A percentile compares a stretch with the other conserved stretches of the same genome.
Evolutionary conservation across 2,329 filamentous ascomycete genomes (phyloP).

Genomic region (Pseudocercospora vitis): DNA sequence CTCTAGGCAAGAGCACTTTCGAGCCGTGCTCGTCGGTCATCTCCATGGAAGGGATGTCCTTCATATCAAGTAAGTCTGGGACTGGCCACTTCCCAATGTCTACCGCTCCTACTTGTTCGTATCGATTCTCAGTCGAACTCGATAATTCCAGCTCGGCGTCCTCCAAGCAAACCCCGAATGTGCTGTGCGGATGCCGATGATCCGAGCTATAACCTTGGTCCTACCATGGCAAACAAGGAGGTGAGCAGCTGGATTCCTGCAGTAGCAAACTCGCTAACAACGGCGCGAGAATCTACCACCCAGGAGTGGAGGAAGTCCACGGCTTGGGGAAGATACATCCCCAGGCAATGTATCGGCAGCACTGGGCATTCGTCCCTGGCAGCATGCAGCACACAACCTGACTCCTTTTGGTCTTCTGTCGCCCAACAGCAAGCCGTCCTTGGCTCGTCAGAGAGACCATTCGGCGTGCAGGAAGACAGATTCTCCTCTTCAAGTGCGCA

Average conservation of each 20-base stretch:
- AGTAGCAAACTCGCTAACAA: constrained; percentile 6
- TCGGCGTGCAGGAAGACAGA: constrained; percentile 33
- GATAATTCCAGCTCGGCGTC: neutral
- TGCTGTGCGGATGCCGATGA: neutral
- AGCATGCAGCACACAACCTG: constrained; percentile 20
- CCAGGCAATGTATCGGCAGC: constrained; percentile 19
- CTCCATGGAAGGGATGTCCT: too few relatives aligned
- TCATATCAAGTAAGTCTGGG: neutral
- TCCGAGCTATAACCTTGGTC: constrained; percentile 5
- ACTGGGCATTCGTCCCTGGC: constrained; percentile 26
- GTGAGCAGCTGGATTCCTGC: constrained; percentile 13
- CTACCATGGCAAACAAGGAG: constrained; percentile 35
- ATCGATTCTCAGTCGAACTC: neutral
- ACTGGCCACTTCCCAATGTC: neutral
- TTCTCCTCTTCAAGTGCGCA: constrained; percentile 38
- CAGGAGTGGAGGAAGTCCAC: constrained; percentile 10
- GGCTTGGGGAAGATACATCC: constrained; percentile 20
- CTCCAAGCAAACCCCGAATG: neutral
- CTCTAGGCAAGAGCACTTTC: neutral
- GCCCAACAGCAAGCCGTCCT: constrained; percentile 34
- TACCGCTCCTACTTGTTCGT: neutral
- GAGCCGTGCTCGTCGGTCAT: too few relatives aligned
- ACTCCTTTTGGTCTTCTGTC: constrained; percentile 28
- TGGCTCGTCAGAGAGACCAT: constrained; percentile 36
- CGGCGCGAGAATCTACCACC: constrained; percentile 29